Conservation (phyloP, 2,329 filamentous ascomycete genomes). For the Ophiognomonia clavigignenti-juglandacearum region DNA sequence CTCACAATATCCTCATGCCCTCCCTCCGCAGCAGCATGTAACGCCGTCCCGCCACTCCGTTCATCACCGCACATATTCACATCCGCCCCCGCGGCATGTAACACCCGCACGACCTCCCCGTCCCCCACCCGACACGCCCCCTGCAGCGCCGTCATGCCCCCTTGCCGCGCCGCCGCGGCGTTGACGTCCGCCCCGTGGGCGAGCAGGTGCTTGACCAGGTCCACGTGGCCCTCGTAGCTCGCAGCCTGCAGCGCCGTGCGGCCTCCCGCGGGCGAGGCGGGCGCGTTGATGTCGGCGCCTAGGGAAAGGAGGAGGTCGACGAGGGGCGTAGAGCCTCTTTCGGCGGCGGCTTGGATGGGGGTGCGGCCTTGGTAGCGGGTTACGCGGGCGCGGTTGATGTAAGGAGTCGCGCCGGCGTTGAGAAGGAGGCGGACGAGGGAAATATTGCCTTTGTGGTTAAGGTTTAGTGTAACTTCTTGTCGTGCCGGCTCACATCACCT, state of each 20-base stretch:
- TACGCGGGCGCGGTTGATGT: slow-evolving; percentile 25
- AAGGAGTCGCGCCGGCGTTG: slow-evolving; percentile 19
- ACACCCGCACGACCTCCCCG: slow-evolving; percentile 24
- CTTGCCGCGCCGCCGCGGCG: slow-evolving; percentile 14
- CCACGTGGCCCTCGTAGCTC: slow-evolving; percentile 5
- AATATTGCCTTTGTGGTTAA: slow-evolving; percentile 7
- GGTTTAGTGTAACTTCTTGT: no score
- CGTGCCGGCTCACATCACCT: no score
- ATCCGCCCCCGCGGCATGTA: slow-evolving; percentile 20
- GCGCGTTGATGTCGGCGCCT: slow-evolving; percentile 32
- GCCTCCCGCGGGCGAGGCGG: slow-evolving; percentile 16
- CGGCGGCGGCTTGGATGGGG: slow-evolving; percentile 33
- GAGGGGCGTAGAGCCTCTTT: slow-evolving; percentile 22
- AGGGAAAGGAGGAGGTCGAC: slow-evolving; percentile 26
- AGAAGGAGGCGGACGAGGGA: slow-evolving; percentile 25
- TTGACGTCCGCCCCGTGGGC: slow-evolving; percentile 19
- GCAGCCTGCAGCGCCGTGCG: slow-evolving; percentile 22
- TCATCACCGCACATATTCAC: slow-evolving; percentile 20
- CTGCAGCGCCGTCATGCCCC: slow-evolving; percentile 29
- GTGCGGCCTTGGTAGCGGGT: slow-evolving; percentile 29
- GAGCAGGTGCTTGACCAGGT: slow-evolving; percentile 13
- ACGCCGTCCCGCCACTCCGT: slow-evolving; percentile 18
- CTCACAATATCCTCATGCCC: slow-evolving; percentile 16
- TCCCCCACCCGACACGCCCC: slow-evolving; percentile 30
- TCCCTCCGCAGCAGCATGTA: slow-evolving; percentile 17